A percentile compares a stretch with the other conserved stretches of the same genome.
These are phyloP conservation scores for Pichia sp. DNA, from an alignment of 1,139 yeast genomes.

Conservation along the genomic window DNA sequence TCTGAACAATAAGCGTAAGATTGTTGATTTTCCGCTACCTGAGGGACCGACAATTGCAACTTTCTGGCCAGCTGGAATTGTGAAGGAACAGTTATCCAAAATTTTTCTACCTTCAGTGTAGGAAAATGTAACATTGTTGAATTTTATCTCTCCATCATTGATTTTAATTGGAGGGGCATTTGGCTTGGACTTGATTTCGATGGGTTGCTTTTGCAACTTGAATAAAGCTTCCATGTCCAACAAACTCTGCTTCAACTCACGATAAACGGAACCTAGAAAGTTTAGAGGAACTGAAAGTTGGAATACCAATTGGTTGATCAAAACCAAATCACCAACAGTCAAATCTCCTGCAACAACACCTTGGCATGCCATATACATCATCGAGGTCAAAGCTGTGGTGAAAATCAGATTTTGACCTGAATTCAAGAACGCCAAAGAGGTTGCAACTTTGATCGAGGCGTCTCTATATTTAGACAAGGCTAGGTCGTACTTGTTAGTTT, in stretches of 20 bases:
- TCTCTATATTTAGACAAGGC: conserved; percentile 74
- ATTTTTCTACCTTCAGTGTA: conserved; percentile 88
- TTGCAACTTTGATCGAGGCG: conserved; percentile 83
- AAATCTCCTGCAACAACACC: conserved; percentile 80
- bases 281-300: conserved; percentile 92
- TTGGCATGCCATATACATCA: conserved; percentile 99
- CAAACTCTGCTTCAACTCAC: conserved; percentile 88
- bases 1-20: conserved; percentile 76
- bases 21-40: conserved; percentile 93
- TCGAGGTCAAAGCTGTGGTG: conserved; percentile 85
- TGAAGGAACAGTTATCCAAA: conserved; percentile 71
- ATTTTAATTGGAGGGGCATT: conserved; percentile 57
- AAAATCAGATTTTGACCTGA: conserved; percentile 91
- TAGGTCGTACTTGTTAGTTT: conserved; percentile 73
- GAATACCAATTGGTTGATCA: conserved; percentile 92
- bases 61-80: conserved; percentile 85
- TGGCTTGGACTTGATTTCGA: conserved; percentile 58
- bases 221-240: conserved; percentile 91
- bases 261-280: conserved; percentile 89
- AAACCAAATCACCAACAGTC: conserved; percentile 93
- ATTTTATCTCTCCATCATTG: conserved; percentile 66
- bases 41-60: conserved; percentile 95
- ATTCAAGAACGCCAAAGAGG: conserved; percentile 84
- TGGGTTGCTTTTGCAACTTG: conserved; percentile 70
- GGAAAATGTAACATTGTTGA: conserved; percentile 91